Conservation (phyloP, 768 basidiomycete species). For the Boletellus emodensis region DNA sequence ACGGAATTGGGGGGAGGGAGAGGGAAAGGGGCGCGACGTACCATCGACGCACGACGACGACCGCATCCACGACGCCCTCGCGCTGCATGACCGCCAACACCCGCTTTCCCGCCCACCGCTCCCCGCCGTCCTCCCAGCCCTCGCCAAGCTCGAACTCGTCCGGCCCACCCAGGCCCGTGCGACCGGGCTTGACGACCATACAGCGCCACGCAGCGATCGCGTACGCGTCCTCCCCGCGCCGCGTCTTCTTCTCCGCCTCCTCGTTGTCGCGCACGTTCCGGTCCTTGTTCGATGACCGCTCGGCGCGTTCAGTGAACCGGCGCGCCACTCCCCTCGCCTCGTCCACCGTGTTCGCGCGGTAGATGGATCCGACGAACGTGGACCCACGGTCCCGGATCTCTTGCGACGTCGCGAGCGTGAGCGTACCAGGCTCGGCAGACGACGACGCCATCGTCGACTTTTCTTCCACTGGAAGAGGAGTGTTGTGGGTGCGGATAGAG, state of each 20-base stretch:
- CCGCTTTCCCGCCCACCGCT: slow-evolving; percentile 63
- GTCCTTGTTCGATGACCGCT: neutral
- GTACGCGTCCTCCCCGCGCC: slow-evolving; percentile 44
- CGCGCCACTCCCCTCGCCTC: slow-evolving; percentile 46
- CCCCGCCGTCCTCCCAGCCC: slow-evolving; percentile 73
- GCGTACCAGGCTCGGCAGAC: slow-evolving; percentile 25
- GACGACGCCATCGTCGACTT: neutral
- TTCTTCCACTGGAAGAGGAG: neutral
- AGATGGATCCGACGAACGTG: slow-evolving; percentile 64
- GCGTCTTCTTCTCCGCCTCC: neutral
- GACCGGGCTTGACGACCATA: slow-evolving; percentile 65
- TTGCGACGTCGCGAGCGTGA: slow-evolving; percentile 54
- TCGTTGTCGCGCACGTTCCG: neutral
- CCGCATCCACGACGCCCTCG: slow-evolving; percentile 71
- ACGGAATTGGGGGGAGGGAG: neutral
- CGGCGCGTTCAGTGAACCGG: neutral
- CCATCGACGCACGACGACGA: slow-evolving; percentile 79
- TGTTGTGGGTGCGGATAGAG: too few relatives aligned
- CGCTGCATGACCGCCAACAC: slow-evolving; percentile 65
- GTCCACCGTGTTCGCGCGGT: slow-evolving; percentile 46
- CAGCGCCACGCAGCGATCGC: slow-evolving; percentile 79
- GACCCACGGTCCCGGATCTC: slow-evolving; percentile 76
- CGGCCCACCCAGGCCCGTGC: slow-evolving; percentile 61
- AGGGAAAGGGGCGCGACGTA: slow-evolving; percentile 30
- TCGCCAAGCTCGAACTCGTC: slow-evolving; percentile 69